Percentiles rank a stretch among this genome's conserved stretches.
phyloP scores from a whole-genome alignment of 2,329 filamentous ascomycete species.

The Colletotrichum caudatum region DNA sequence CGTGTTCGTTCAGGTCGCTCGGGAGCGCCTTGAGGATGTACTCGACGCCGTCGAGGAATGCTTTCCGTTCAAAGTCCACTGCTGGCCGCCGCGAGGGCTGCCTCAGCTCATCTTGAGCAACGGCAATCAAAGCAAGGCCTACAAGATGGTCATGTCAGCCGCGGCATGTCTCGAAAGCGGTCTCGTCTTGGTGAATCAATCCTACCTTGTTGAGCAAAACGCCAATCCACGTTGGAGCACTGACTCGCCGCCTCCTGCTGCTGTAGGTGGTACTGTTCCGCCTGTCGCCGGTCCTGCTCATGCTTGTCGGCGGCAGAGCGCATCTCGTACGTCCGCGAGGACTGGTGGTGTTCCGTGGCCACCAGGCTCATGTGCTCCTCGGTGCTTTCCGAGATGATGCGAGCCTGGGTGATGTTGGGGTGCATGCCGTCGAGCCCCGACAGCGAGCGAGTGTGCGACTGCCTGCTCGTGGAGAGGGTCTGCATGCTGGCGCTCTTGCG shows the following conservation, averaged over 20 bases:
- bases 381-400: slow-evolving; percentile 36
- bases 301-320: slow-evolving; percentile 21
- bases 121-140: slow-evolving; percentile 38
- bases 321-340: slow-evolving; percentile 26
- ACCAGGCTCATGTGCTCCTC: slow-evolving; percentile 39
- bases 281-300: slow-evolving; percentile 17
- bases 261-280: slow-evolving; percentile 31
- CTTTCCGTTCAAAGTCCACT: slow-evolving; percentile 61
- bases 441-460: slow-evolving; percentile 33
- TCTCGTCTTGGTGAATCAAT: neutral
- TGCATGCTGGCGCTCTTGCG: slow-evolving; percentile 54
- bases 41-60: slow-evolving; percentile 73
- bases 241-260: slow-evolving; percentile 42
- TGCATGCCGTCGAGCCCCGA: slow-evolving; percentile 36
- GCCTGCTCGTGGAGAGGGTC: slow-evolving; percentile 38
- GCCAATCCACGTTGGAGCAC: slow-evolving; percentile 50
- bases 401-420: slow-evolving; percentile 24
- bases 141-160: neutral
- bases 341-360: slow-evolving; percentile 34
- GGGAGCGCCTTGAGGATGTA: slow-evolving; percentile 75
- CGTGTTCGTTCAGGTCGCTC: slow-evolving; percentile 65
- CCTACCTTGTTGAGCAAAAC: slow-evolving; percentile 51
- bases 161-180: no score
- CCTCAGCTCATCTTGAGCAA: slow-evolving; percentile 37
- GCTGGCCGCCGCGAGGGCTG: slow-evolving; percentile 26